These are phyloP conservation scores for Acacia crassicarpa DNA, from an alignment of 306 rosid species.

Conservation along the genomic window DNA sequence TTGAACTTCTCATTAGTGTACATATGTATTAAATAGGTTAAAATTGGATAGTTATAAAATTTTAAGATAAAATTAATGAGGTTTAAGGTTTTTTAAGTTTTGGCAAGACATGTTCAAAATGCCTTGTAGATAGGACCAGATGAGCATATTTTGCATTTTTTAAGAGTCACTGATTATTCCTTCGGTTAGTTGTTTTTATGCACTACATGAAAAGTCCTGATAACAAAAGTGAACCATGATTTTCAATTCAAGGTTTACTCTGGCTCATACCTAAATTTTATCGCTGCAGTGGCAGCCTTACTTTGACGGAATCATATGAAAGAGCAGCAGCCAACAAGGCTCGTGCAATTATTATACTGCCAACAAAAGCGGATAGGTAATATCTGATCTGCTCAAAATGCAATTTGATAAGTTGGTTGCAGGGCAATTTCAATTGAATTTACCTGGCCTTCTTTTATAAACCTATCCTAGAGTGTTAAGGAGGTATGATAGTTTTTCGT, in stretches of 20 bases:
- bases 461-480: conserved; percentile 3
- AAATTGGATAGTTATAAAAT: too few relatives aligned
- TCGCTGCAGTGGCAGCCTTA: conserved; percentile 61
- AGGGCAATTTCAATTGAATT: conserved; percentile 21
- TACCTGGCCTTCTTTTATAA: conserved; percentile 6
- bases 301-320: conserved; percentile 4
- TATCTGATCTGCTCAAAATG: conserved; percentile 35
- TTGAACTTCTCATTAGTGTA: too few relatives aligned
- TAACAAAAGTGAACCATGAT: background rate
- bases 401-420: conserved; percentile 4
- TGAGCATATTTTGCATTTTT: background rate
- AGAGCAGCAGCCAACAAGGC: conserved; percentile 53
- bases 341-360: conserved; percentile 89
- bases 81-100: too few relatives aligned
- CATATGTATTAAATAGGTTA: too few relatives aligned
- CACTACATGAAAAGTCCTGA: background rate
- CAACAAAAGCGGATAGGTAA: conserved; percentile 88
- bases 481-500: background rate
- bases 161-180: background rate
- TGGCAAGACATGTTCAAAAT: too few relatives aligned
- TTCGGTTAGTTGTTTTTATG: background rate
- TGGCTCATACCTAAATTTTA: conserved; percentile 38
- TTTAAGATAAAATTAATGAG: too few relatives aligned
- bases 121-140: too few relatives aligned
- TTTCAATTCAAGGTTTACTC: background rate